These are phyloP conservation scores for Kwoniella mangroviensis DNA, from an alignment of 768 basidiomycete genomes.

Conservation along the genomic window DNA sequence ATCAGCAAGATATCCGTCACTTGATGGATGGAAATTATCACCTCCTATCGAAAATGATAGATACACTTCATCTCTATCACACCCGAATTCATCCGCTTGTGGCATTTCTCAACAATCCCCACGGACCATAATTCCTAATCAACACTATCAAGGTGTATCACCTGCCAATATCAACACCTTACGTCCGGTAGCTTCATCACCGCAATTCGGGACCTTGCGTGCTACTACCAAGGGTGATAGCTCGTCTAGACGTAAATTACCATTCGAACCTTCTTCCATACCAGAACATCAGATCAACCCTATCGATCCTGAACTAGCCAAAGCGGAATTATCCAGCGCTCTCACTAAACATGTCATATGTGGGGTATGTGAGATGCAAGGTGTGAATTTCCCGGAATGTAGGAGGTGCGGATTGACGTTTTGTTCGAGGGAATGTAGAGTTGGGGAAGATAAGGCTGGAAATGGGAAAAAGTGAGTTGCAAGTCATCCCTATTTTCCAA, in stretches of 20 bases:
- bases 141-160: background rate
- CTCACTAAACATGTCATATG: conserved; percentile 48
- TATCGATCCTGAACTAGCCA: conserved; percentile 44
- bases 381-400: conserved; percentile 52
- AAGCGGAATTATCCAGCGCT: conserved; percentile 43
- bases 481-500: background rate
- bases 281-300: conserved; percentile 23
- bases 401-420: conserved; percentile 50
- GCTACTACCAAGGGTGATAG: background rate
- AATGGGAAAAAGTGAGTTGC: conserved; percentile 48
- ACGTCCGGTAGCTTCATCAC: conserved; percentile 31
- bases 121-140: conserved; percentile 9
- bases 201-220: conserved; percentile 12
- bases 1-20: conserved; percentile 5
- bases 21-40: conserved; percentile 20
- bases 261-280: conserved; percentile 24
- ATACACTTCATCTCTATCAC: background rate
- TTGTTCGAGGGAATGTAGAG: conserved; percentile 48
- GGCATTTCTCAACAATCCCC: conserved; percentile 12
- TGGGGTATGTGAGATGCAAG: conserved; percentile 41
- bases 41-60: background rate
- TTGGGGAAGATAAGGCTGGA: conserved; percentile 41
- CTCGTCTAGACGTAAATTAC: conserved; percentile 17
- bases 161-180: conserved; percentile 19
- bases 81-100: background rate